phyloP scores from a whole-genome alignment of 768 basidiomycete genomes.

The Astraeus odoratus region DNA sequence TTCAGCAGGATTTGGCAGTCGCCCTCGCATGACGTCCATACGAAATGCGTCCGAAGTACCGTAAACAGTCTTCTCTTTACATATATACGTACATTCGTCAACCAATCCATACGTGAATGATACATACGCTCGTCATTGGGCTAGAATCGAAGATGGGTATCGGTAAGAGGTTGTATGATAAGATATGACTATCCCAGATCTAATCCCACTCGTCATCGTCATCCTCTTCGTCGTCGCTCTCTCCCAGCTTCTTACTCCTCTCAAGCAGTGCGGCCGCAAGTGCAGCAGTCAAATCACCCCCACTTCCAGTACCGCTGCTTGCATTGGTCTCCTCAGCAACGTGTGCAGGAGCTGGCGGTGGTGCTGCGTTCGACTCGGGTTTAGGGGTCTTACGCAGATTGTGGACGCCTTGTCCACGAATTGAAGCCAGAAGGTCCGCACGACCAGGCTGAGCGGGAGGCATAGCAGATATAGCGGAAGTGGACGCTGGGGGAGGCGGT shows the following conservation, averaged over 20 bases:
- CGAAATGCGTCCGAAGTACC: background rate
- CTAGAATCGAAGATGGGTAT: constrained; percentile 4
- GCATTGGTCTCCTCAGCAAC: constrained; percentile 24
- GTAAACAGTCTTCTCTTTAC: background rate
- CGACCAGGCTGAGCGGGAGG: constrained; percentile 55
- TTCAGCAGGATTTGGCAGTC: background rate
- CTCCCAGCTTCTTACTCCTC: constrained; percentile 82
- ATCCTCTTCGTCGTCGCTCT: constrained; percentile 76
- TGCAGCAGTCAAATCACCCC: constrained; percentile 70
- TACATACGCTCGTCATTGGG: background rate
- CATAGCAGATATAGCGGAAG: constrained; percentile 15
- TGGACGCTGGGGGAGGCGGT: constrained; percentile 35
- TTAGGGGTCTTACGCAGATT: constrained; percentile 51
- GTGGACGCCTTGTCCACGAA: constrained; percentile 75
- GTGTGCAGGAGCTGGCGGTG: constrained; percentile 29
- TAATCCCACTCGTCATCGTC: constrained; percentile 63
- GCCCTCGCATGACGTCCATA: too few species aligned
- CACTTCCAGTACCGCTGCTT: constrained; percentile 27
- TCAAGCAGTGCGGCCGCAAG: constrained; percentile 77
- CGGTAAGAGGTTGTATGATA: constrained; percentile 7
- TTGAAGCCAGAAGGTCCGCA: constrained; percentile 64
- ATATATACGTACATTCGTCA: background rate
- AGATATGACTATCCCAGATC: constrained; percentile 2
- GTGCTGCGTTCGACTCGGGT: constrained; percentile 14
- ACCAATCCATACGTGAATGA: background rate